These are phyloP conservation scores for Pythium phragmitis DNA, from an alignment of 352 stramenopile species.

Conservation along the genomic window DNA sequence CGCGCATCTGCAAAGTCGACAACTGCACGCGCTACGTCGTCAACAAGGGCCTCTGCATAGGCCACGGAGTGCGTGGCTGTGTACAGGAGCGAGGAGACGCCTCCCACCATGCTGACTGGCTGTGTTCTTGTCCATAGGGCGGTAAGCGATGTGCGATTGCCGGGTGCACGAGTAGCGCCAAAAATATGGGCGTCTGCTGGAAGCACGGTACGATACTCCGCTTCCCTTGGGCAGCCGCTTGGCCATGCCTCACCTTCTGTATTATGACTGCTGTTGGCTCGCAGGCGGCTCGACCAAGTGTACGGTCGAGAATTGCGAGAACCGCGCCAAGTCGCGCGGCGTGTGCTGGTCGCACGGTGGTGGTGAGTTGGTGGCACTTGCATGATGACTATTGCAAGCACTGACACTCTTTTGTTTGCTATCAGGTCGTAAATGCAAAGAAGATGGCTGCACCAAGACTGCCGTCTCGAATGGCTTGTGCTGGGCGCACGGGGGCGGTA, in stretches of 20 bases:
- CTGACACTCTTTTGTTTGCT: neutral
- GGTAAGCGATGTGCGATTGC: constrained; percentile 65
- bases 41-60: constrained; percentile 73
- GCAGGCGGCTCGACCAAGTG: constrained; percentile 72
- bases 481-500: constrained; percentile 80
- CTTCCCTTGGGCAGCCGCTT: too few relatives aligned
- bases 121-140: constrained; percentile 32
- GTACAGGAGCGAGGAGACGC: neutral
- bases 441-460: constrained; percentile 61
- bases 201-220: constrained; percentile 48
- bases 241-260: too few relatives aligned
- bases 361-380: constrained; percentile 25
- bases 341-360: constrained; percentile 82
- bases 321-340: constrained; percentile 73
- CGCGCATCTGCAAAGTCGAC: constrained; percentile 71
- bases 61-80: constrained; percentile 46
- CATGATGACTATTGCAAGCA: too few relatives aligned
- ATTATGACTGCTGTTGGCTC: neutral
- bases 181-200: constrained; percentile 76
- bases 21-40: constrained; percentile 76
- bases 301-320: constrained; percentile 59
- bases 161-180: constrained; percentile 69
- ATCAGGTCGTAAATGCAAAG: constrained; percentile 60
- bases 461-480: constrained; percentile 78
- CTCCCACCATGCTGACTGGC: neutral